Evolutionary conservation across 2,329 filamentous ascomycete genomes (phyloP).

Genomic region (Plectosphaerella cucumerina): DNA sequence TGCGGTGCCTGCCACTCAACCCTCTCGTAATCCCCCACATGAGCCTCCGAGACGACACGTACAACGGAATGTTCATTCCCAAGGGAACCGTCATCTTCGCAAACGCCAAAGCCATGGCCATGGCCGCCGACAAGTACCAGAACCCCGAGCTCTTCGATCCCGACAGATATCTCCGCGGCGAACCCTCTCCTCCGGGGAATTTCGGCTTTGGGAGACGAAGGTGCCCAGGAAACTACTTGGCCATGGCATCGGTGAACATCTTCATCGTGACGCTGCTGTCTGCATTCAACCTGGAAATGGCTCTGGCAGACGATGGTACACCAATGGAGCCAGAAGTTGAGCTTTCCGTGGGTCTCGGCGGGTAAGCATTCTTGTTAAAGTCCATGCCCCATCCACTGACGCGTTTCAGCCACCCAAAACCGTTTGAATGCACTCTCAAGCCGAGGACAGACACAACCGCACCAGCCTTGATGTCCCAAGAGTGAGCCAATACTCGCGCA

Average conservation of each 20-base stretch:
- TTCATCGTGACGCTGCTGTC: constrained; percentile 33
- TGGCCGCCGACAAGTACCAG: constrained; percentile 32
- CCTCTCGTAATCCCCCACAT: constrained; percentile 52
- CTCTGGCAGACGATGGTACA: constrained; percentile 26
- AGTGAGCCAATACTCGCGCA: no score
- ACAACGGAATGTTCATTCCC: constrained; percentile 52
- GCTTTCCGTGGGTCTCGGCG: constrained; percentile 11
- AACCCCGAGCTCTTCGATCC: constrained; percentile 41
- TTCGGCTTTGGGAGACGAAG: constrained; percentile 50
- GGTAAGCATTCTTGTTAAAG: constrained; percentile 1
- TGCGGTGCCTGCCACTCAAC: constrained; percentile 39
- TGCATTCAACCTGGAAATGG: constrained; percentile 28
- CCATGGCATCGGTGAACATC: constrained; percentile 40
- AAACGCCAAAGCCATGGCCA: constrained; percentile 40
- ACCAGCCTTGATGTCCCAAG: no score
- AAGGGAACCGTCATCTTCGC: constrained; percentile 42
- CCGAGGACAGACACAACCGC: not conserved
- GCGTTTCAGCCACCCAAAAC: not conserved
- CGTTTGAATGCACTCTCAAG: not conserved
- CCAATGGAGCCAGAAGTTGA: constrained; percentile 9
- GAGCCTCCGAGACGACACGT: constrained; percentile 50
- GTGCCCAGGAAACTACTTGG: constrained; percentile 46
- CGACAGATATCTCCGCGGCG: constrained; percentile 39
- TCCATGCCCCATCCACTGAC: not conserved
- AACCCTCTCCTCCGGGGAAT: constrained; percentile 40